Evolutionary conservation across 2,329 filamentous ascomycete species (phyloP).

Genomic region (Peltaster fructicola): DNA sequence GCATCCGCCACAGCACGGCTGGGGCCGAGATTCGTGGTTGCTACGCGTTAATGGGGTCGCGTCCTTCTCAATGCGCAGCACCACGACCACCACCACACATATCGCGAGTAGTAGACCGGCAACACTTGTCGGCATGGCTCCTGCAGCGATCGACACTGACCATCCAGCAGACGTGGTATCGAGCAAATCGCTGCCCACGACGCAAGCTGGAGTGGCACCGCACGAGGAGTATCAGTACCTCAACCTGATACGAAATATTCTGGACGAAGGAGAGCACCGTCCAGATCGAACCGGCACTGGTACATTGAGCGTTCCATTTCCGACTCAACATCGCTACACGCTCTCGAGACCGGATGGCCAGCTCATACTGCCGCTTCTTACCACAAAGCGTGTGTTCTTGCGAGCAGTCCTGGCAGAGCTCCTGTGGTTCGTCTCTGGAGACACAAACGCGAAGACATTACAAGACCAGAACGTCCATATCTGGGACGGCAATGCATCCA

Average conservation of each 20-base stretch:
- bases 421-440: conserved; percentile 84
- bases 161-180: not conserved
- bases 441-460: conserved; percentile 62
- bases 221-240: conserved; percentile 95
- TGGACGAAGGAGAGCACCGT: conserved; percentile 67
- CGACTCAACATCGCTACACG: conserved; percentile 68
- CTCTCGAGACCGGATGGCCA: conserved; percentile 44
- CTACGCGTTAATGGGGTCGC: too few species aligned
- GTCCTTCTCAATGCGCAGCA: too few species aligned
- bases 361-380: conserved; percentile 76
- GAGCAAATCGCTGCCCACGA: conserved; percentile 10
- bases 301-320: conserved; percentile 77
- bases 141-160: conserved; percentile 14
- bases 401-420: conserved; percentile 82
- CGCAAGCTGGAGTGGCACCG: conserved; percentile 8
- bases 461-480: conserved; percentile 76
- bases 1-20: too few species aligned
- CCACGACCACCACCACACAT: conserved; percentile 1
- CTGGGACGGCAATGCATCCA: conserved; percentile 93
- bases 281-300: conserved; percentile 92
- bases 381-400: conserved; percentile 90
- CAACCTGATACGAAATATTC: conserved; percentile 68
- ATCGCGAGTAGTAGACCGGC: too few species aligned
- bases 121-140: conserved; percentile 13
- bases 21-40: too few species aligned